phyloP scores from a whole-genome alignment of 345 rosid genomes.

The Noccaea caerulescens region DNA sequence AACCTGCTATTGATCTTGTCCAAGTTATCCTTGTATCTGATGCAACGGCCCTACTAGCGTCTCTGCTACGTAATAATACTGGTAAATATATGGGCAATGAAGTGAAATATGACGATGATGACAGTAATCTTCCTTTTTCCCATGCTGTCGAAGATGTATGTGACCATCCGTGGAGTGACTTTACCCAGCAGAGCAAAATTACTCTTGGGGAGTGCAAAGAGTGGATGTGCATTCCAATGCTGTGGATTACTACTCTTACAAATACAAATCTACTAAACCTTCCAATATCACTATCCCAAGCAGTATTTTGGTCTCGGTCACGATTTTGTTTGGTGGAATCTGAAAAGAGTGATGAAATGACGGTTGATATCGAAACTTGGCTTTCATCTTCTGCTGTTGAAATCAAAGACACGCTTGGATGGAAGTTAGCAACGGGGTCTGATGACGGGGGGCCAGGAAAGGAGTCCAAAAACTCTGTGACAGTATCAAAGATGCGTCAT shows the following conservation, averaged over 20 bases:
- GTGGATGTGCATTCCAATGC: constrained; percentile 95
- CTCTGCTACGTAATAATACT: constrained; percentile 49
- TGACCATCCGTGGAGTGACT: constrained; percentile 68
- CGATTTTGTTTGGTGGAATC: constrained; percentile 79
- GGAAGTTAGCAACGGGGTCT: constrained; percentile 92
- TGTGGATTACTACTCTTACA: constrained; percentile 85
- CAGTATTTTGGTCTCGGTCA: constrained; percentile 95
- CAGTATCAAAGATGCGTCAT: constrained; percentile 69
- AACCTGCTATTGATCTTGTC: constrained; percentile 93
- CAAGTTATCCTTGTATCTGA: constrained; percentile 85
- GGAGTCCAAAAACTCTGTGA: constrained; percentile 79
- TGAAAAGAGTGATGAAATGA: constrained; percentile 68
- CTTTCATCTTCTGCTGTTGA: constrained; percentile 68
- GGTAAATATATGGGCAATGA: constrained; percentile 43
- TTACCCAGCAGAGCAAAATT: constrained; percentile 62
- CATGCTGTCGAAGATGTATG: constrained; percentile 53
- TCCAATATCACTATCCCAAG: constrained; percentile 79
- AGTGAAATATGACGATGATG: constrained; percentile 52
- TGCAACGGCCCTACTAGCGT: constrained; percentile 72
- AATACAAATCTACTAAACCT: constrained; percentile 61
- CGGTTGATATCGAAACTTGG: constrained; percentile 68
- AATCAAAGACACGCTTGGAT: constrained; percentile 75
- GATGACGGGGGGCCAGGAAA: constrained; percentile 89
- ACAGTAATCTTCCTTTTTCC: constrained; percentile 47
- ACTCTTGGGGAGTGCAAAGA: constrained; percentile 62